Percentiles rank a stretch among this genome's conserved stretches.
These are phyloP conservation scores for Metarhizium rileyi DNA, from an alignment of 2,329 filamentous ascomycete genomes.

Conservation along the genomic window DNA sequence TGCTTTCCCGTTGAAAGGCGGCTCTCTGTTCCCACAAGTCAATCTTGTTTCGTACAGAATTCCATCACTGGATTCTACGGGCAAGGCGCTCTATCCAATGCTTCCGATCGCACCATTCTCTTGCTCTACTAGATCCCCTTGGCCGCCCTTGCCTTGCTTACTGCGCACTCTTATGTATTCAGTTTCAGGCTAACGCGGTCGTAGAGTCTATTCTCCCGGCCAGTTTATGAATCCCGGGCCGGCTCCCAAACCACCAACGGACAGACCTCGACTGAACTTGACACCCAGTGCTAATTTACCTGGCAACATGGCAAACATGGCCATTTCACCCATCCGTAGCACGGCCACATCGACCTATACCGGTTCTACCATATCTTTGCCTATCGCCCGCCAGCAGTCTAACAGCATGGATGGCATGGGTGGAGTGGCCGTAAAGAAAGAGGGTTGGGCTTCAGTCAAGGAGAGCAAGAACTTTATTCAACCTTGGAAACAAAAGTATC, in stretches of 20 bases:
- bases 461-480: constrained; percentile 82
- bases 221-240: constrained; percentile 96
- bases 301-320: constrained; percentile 71
- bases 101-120: background rate
- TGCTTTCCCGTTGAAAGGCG: background rate
- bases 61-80: background rate
- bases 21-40: background rate
- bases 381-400: constrained; percentile 54
- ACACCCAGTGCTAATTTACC: constrained; percentile 67
- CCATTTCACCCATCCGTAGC: constrained; percentile 59
- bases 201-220: constrained; percentile 47
- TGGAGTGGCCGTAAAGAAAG: constrained; percentile 66
- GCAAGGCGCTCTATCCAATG: background rate
- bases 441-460: constrained; percentile 78
- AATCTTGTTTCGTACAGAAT: background rate
- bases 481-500: constrained; percentile 81
- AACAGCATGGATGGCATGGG: constrained; percentile 54
- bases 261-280: constrained; percentile 71
- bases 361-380: constrained; percentile 62
- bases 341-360: constrained; percentile 58
- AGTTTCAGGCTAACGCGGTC: constrained; percentile 5
- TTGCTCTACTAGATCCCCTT: too few species aligned
- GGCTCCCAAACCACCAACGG: constrained; percentile 78
- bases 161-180: background rate
- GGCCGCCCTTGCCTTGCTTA: background rate